These are phyloP conservation scores for Hanseniaspora lachancei DNA, from an alignment of 805 yeast species.

Conservation along the genomic window DNA sequence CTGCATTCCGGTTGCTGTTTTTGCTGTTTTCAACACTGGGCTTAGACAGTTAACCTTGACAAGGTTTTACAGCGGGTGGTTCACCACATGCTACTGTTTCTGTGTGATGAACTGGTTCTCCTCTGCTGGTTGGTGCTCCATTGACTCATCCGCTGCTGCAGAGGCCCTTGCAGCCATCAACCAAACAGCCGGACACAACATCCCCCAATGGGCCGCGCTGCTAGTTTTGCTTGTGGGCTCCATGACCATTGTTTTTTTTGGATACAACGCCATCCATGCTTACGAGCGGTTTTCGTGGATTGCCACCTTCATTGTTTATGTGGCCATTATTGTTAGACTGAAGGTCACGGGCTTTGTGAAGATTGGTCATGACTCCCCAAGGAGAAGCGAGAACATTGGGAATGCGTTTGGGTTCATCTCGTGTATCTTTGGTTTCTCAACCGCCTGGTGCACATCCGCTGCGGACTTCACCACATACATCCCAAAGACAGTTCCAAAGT, in stretches of 20 bases:
- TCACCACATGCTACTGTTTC: constrained; percentile 61
- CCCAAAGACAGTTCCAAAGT: constrained; percentile 47
- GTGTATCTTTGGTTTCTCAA: constrained; percentile 72
- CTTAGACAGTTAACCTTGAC: constrained; percentile 77
- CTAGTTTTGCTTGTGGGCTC: constrained; percentile 56
- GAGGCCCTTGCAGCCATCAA: constrained; percentile 69
- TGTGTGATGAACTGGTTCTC: constrained; percentile 67
- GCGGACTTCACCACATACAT: constrained; percentile 86
- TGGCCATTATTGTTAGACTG: constrained; percentile 68
- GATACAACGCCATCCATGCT: constrained; percentile 65
- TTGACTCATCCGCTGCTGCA: constrained; percentile 79
- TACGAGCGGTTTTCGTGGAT: constrained; percentile 83
- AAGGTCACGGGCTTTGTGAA: constrained; percentile 48
- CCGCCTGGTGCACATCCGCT: constrained; percentile 91
- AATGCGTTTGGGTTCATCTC: constrained; percentile 70
- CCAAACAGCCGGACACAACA: constrained; percentile 28
- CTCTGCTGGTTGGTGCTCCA: constrained; percentile 92
- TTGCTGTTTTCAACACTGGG: constrained; percentile 77
- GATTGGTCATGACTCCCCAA: constrained; percentile 42
- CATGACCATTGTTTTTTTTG: constrained; percentile 63
- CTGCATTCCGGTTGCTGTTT: constrained; percentile 63
- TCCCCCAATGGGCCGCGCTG: constrained; percentile 89
- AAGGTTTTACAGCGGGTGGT: constrained; percentile 63
- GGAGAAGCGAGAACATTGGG: constrained; percentile 65
- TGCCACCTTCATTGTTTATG: constrained; percentile 59